A percentile compares a stretch with the other conserved stretches of the same genome.
phyloP scores from a whole-genome alignment of 2,329 filamentous ascomycete species.

The Fusarium chuoi region DNA sequence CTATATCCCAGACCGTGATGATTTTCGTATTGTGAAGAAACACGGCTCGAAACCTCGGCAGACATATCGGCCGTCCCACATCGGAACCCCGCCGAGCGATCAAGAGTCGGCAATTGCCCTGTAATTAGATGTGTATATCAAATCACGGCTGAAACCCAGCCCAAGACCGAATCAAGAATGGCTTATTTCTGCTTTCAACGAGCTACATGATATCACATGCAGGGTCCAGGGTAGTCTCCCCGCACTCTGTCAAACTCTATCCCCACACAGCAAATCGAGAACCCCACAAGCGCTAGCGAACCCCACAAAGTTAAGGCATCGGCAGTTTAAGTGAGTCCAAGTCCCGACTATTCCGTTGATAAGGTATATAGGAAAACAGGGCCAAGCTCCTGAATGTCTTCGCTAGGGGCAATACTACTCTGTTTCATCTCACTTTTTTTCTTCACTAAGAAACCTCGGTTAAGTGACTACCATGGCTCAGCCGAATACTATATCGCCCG shows the following conservation, averaged over 20 bases:
- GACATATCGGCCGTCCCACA: neutral
- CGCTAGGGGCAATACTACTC: neutral
- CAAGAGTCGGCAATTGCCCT: neutral
- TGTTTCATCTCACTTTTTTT: neutral
- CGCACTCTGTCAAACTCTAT: neutral
- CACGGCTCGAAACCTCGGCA: neutral
- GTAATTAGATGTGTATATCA: neutral
- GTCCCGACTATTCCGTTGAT: neutral
- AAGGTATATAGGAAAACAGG: neutral
- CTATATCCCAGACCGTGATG: fast-evolving
- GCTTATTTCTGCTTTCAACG: neutral
- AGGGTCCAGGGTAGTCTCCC: neutral
- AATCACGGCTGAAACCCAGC: neutral
- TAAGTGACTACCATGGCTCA: neutral
- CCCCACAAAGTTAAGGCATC: neutral
- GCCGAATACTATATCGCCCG: neutral
- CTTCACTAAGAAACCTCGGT: neutral
- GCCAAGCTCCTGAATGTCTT: neutral
- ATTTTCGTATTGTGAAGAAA: neutral
- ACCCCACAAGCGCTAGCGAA: neutral
- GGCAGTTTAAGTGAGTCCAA: neutral
- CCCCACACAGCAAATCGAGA: neutral
- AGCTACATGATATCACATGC: neutral
- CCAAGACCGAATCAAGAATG: neutral
- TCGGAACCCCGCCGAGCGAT: neutral